Conservation (phyloP, 2,329 filamentous ascomycete genomes). For the Hypoxylon sp. region DNA sequence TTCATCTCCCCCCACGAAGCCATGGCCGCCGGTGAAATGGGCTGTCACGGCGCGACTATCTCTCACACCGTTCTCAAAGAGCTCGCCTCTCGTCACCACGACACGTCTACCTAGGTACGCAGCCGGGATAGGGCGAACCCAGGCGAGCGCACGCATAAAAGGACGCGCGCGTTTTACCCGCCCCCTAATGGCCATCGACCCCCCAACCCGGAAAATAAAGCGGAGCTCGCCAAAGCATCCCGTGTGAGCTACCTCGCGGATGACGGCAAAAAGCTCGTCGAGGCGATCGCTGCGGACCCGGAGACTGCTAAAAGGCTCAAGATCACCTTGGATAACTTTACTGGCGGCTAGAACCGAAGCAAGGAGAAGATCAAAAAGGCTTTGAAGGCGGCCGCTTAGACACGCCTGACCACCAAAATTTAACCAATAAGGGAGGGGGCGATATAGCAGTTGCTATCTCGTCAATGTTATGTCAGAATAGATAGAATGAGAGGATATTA, state of each 20-base stretch:
- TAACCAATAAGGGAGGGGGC: constrained; percentile 5
- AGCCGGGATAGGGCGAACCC: constrained; percentile 54
- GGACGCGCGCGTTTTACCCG: constrained; percentile 39
- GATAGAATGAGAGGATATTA: constrained; percentile 14
- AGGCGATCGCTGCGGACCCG: constrained; percentile 56
- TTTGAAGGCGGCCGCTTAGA: constrained; percentile 28
- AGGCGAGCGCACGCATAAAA: constrained; percentile 57
- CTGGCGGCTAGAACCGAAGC: constrained; percentile 54
- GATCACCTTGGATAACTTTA: constrained; percentile 57
- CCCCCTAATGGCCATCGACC: constrained; percentile 49
- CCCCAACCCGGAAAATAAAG: constrained; percentile 55
- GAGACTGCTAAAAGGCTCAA: constrained; percentile 53
- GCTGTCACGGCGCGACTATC: constrained; percentile 60
- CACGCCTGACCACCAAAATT: constrained; percentile 1
- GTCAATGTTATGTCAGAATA: constrained; percentile 5
- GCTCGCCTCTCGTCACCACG: constrained; percentile 55
- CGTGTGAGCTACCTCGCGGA: constrained; percentile 61
- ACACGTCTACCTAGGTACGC: constrained; percentile 51
- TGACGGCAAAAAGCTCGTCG: constrained; percentile 56
- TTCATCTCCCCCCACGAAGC: constrained; percentile 58
- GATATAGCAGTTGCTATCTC: background rate
- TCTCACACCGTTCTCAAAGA: constrained; percentile 52
- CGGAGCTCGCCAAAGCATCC: constrained; percentile 49
- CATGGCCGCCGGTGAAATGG: constrained; percentile 60
- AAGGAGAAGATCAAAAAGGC: constrained; percentile 54